Conservation (phyloP, 495 filamentous ascomycete genomes). For the Neurospora africana region DNA sequence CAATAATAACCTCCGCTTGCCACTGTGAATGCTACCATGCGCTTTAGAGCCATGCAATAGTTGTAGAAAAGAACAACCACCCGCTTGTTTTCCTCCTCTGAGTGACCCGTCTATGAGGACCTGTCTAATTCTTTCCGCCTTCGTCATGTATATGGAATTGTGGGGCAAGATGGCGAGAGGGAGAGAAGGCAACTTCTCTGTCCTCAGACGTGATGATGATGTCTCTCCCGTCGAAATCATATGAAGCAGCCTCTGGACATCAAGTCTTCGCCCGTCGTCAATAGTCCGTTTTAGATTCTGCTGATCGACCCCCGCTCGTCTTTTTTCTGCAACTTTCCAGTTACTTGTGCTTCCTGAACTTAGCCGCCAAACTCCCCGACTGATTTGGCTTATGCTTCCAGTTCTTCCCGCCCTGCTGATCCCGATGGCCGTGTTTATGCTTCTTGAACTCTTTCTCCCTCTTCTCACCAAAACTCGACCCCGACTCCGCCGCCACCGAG, state of each 20-base stretch:
- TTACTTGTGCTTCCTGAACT: neutral
- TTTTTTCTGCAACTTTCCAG: neutral
- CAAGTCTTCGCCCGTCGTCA: neutral
- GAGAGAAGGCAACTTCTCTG: neutral
- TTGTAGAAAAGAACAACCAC: neutral
- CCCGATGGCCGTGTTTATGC: neutral
- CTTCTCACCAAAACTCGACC: neutral
- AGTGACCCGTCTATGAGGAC: neutral
- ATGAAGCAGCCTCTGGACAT: neutral
- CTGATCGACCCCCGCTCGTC: neutral
- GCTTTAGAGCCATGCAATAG: neutral
- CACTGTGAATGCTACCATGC: neutral
- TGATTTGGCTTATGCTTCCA: neutral
- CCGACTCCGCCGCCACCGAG: neutral
- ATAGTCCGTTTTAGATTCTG: neutral
- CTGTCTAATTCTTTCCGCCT: neutral
- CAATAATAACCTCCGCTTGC: neutral
- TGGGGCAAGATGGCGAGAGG: neutral
- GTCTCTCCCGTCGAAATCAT: neutral
- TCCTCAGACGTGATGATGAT: neutral
- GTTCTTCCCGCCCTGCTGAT: neutral
- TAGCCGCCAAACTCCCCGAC: neutral
- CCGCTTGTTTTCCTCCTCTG: neutral
- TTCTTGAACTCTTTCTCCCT: neutral
- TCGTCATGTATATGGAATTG: neutral